Conservation (phyloP, 805 yeast species). For the Kurtzmaniella fragi region DNA sequence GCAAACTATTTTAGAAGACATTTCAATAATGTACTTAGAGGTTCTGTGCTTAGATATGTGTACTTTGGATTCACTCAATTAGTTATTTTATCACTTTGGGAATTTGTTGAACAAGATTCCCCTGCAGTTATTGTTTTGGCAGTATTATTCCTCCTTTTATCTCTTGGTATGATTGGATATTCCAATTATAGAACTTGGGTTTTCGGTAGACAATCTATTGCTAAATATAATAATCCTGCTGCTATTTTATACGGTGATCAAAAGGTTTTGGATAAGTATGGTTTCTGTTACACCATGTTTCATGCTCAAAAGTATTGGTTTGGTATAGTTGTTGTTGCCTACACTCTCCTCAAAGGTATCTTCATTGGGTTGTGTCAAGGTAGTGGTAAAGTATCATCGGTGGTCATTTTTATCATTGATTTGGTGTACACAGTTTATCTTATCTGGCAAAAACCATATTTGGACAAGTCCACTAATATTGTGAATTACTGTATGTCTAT, state of each 20-base stretch:
- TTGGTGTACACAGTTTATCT: constrained; percentile 61
- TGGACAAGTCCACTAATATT: constrained; percentile 79
- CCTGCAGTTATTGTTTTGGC: constrained; percentile 86
- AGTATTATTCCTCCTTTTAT: constrained; percentile 58
- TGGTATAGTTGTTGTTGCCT: constrained; percentile 58
- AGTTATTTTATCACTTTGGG: constrained; percentile 78
- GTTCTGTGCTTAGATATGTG: constrained; percentile 71
- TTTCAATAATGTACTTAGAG: constrained; percentile 64
- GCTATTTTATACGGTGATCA: constrained; percentile 81
- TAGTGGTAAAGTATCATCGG: constrained; percentile 76
- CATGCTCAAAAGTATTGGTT: constrained; percentile 80
- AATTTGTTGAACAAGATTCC: constrained; percentile 75
- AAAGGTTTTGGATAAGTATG: constrained; percentile 68
- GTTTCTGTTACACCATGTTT: constrained; percentile 87
- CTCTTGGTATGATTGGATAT: constrained; percentile 58
- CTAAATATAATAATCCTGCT: constrained; percentile 72
- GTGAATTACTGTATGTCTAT: constrained; percentile 68
- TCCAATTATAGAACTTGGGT: constrained; percentile 57
- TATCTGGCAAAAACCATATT: constrained; percentile 64
- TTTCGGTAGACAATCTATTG: constrained; percentile 60
- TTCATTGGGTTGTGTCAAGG: constrained; percentile 77
- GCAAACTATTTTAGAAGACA: constrained; percentile 47
- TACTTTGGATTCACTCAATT: constrained; percentile 84
- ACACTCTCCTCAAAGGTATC: constrained; percentile 60
- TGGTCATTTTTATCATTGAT: constrained; percentile 73